Evolutionary conservation across 129 eudicot species (phyloP), one percentile per base, ranked within the genome.

Genomic region (Artemisia annua): DNA sequence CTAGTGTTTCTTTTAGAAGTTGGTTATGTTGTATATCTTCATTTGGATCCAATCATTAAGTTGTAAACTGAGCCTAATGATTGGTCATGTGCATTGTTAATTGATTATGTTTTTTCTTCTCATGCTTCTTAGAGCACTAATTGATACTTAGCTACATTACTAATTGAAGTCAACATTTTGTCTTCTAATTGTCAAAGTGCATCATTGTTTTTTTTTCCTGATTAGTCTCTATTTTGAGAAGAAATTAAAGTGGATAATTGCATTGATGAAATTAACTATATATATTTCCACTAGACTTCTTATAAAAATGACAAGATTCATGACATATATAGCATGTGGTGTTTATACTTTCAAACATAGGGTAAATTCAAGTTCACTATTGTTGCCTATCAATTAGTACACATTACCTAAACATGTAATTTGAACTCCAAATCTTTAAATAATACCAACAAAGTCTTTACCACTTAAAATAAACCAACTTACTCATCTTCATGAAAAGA

Each of bases 131-230:
- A 66, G 66, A 75, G 48, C 57, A 17, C 79, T 75, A 55, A 65
- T 43, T 65, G 26, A 67, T 67, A 51, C 58, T 66, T 66, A 66
- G 28, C 39, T 66, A 17, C 60, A 53, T 5, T 53, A 51, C 57
- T 35, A 53, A 75, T 54, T 56, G 44, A 75, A 67, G 72, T 75
- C 79, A 75, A 65, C 66, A 66, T 75, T 39, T 74, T 74, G 62
- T 64, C 72, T 74, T 74, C 64, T 74, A 26, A 30, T 63, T 13
- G 65, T 64, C 72, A 19, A 32, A 63, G 35, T 30, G 35, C 35
- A 30, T 30, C 4, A 28, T 28, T 28, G 32, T 28, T 28, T 30
- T 30, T 3, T 30, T 30, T 30, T 30, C 35, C 35, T 30, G 35
- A 30, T 30, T 30, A 30, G 35, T 28, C 35, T 30, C 35, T 30